Base-by-base conservation (phyloP, 192 early-diverging fungal genomes). In the Linderina pennispora region DNA sequence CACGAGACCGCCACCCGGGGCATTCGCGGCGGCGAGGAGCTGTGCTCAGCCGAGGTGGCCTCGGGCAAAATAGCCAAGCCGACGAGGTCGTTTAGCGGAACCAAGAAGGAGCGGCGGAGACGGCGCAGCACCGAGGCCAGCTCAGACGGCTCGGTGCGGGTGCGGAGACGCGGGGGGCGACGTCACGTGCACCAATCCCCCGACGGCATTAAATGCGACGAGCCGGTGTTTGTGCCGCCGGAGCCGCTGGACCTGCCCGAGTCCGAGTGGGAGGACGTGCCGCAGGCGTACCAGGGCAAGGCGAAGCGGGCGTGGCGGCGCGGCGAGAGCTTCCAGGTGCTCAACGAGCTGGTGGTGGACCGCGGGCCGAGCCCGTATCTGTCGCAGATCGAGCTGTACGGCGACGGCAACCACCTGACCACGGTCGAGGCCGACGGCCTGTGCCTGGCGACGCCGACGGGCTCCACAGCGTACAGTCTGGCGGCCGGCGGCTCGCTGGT, bases 341-440 rank as follows among this genome's bases (percentile, higher is more conserved):
- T 99, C 45, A 99, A 99, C 45, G 96, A 98, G 46, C 58, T 98
- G 14, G 90, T 93, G 1, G 82, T 98, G 17, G 95, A 98, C 65
- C 85, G 95, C 33, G 90, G 96, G 4, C 93, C 93, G 8, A 86
- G 83, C 40, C 82, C 96, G 3, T 94, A 90, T 47, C 86, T 99
- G 80, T 79, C 79, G 25, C 73, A 89, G 48, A 72, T 98, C 37
- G 87, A 91, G 58, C 71, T 91, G 14, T 90, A 86, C 77, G 93
- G 84, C 11, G 88, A 94, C 50, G 84, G 88, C 22, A 63, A 80
- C 41, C 90, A 94, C 52, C 63, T 99, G 23, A 96, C 96, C 3
- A 95, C 93, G 0, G 90, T 97, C 3, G 90, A 96, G 49, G 96
- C 96, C 0, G 96, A 99, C 59, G 96, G 96, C 1, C 72, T 99